Percentiles rank a stretch among this genome's conserved stretches.
These are phyloP conservation scores for Agaricus subrufescens DNA, from an alignment of 768 basidiomycete genomes.

Conservation along the genomic window DNA sequence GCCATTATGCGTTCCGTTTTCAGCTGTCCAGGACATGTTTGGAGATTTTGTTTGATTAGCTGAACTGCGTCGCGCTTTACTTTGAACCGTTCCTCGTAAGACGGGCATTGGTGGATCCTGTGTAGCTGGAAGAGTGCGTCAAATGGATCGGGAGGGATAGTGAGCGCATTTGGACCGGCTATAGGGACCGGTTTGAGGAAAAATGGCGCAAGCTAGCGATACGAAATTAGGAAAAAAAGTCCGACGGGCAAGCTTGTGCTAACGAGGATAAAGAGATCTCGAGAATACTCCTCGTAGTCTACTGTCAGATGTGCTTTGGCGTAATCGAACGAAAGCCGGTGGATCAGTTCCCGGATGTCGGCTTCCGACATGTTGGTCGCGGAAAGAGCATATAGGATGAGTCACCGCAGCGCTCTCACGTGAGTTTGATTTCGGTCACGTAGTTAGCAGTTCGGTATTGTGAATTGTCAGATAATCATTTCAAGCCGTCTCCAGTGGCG, in stretches of 20 bases:
- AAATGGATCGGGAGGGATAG: constrained; percentile 7
- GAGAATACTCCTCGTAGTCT: constrained; percentile 6
- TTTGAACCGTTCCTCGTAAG: constrained; percentile 6
- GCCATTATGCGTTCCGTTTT: constrained; percentile 34
- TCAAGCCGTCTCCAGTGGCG: too few relatives aligned
- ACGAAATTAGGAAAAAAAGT: neutral
- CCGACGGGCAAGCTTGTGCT: neutral
- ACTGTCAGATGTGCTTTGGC: constrained; percentile 7
- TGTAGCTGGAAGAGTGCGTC: constrained; percentile 2
- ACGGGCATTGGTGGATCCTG: neutral
- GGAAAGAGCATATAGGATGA: neutral
- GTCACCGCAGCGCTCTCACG: neutral
- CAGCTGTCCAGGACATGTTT: constrained; percentile 18
- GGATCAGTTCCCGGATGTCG: constrained; percentile 1
- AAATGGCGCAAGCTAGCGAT: constrained; percentile 1
- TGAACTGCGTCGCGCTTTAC: neutral
- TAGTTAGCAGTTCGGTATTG: too few relatives aligned
- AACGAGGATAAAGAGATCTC: neutral
- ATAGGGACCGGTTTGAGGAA: constrained; percentile 4
- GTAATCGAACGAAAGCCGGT: constrained; percentile 5
- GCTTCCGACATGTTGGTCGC: neutral
- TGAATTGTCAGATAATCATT: too few relatives aligned
- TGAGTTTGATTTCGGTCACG: too few relatives aligned
- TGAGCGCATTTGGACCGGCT: constrained; percentile 1
- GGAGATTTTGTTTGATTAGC: constrained; percentile 13